Conservation (phyloP, 306 rosid genomes). For the Malus sieversii region DNA sequence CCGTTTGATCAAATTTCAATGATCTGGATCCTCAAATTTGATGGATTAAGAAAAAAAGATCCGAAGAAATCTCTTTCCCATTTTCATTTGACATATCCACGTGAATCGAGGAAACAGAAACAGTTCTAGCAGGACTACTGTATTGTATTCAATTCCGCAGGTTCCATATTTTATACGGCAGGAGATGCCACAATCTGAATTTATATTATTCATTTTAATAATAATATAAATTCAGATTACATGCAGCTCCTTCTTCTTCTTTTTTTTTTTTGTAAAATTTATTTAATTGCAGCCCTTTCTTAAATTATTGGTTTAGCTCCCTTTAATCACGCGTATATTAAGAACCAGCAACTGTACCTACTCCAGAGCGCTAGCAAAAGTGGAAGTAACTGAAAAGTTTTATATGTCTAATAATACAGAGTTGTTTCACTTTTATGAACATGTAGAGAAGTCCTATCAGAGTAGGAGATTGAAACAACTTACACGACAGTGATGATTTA, state of each 20-base stretch:
- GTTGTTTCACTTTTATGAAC: background rate
- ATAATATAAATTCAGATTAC: no score
- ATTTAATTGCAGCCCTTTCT: no score
- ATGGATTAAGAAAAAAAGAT: fast-evolving
- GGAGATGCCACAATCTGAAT: background rate
- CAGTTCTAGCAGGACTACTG: background rate
- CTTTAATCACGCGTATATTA: background rate
- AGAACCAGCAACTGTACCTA: background rate
- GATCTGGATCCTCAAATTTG: fast-evolving
- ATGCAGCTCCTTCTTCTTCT: no score
- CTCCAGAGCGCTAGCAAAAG: background rate
- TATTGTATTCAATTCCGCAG: background rate
- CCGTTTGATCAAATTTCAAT: no score
- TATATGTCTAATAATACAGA: background rate
- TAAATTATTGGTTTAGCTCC: background rate
- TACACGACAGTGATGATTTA: background rate
- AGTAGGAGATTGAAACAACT: background rate
- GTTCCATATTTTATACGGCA: background rate
- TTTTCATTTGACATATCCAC: no score
- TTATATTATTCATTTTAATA: background rate
- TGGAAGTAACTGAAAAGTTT: background rate
- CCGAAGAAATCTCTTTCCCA: no score
- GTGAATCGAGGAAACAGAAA: background rate
- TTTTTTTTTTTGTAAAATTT: no score
- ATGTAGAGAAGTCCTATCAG: background rate